Evolutionary conservation across 2,329 filamentous ascomycete genomes (phyloP).

Genomic region (Zymoseptoria brevis): DNA sequence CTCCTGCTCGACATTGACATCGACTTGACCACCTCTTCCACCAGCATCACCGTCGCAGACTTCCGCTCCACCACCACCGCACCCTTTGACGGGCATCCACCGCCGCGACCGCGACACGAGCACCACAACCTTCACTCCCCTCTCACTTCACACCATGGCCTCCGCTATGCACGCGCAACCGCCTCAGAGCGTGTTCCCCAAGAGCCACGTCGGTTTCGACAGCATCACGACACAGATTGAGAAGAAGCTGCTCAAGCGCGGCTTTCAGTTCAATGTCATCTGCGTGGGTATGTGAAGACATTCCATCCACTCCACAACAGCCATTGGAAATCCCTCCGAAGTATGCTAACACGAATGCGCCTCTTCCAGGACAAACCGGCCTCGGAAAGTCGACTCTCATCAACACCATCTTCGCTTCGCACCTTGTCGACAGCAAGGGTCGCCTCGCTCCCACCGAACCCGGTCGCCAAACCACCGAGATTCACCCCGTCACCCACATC

Average conservation of each 20-base stretch:
- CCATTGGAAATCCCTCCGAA: not conserved
- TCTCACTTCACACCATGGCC: constrained; percentile 11
- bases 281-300: constrained; percentile 73
- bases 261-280: constrained; percentile 99
- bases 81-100: constrained; percentile 3
- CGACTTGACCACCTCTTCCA: not conserved
- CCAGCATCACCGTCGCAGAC: constrained; percentile 10
- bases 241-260: constrained; percentile 98
- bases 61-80: constrained; percentile 3
- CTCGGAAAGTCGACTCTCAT: constrained; percentile 98
- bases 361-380: constrained; percentile 76
- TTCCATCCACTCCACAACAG: not conserved
- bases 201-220: constrained; percentile 99
- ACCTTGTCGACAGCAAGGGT: constrained; percentile 98
- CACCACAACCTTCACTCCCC: constrained; percentile 4
- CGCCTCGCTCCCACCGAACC: constrained; percentile 86
- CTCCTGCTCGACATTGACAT: not conserved
- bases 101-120: constrained; percentile 5
- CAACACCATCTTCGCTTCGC: constrained; percentile 99
- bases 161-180: constrained; percentile 45
- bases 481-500: constrained; percentile 94
- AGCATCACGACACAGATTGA: constrained; percentile 99
- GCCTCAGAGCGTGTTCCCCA: constrained; percentile 61
- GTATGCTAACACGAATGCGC: not conserved
- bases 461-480: constrained; percentile 92